Evolutionary conservation across 495 filamentous ascomycete species (phyloP).

Genomic region (Copromyces sp.): DNA sequence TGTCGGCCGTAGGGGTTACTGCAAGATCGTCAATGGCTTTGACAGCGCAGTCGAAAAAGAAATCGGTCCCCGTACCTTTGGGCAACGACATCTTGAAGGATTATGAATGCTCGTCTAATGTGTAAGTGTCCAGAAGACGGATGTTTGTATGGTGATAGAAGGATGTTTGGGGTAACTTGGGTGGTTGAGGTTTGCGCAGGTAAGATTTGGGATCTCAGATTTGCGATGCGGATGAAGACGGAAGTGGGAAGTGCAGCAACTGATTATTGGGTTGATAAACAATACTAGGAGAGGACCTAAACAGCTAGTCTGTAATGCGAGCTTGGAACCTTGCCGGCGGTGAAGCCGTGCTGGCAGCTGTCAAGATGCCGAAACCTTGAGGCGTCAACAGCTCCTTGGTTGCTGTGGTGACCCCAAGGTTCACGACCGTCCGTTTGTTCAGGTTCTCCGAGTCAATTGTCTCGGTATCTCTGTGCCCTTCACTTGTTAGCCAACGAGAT

Average conservation of each 20-base stretch:
- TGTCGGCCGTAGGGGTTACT: neutral
- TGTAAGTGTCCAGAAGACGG: neutral
- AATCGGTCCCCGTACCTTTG: neutral
- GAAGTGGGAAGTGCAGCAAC: neutral
- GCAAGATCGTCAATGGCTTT: neutral
- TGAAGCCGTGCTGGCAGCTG: neutral
- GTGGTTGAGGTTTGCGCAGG: neutral
- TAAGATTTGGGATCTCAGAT: neutral
- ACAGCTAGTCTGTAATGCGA: neutral
- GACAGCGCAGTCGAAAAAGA: neutral
- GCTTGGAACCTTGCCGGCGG: neutral
- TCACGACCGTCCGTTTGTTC: neutral
- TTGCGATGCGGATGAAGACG: neutral
- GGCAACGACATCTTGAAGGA: neutral
- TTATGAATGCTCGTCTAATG: neutral
- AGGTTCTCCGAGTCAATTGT: neutral
- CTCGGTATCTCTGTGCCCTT: neutral
- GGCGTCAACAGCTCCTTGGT: neutral
- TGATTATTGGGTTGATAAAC: neutral
- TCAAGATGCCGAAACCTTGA: neutral
- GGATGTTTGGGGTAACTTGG: neutral
- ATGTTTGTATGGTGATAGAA: neutral
- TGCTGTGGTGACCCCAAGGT: neutral
- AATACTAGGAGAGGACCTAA: neutral
- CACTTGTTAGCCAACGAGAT: neutral